A percentile compares a stretch with the other conserved stretches of the same genome.
Evolutionary conservation across 768 basidiomycete genomes (phyloP).

Genomic region (Suillus subaureus): DNA sequence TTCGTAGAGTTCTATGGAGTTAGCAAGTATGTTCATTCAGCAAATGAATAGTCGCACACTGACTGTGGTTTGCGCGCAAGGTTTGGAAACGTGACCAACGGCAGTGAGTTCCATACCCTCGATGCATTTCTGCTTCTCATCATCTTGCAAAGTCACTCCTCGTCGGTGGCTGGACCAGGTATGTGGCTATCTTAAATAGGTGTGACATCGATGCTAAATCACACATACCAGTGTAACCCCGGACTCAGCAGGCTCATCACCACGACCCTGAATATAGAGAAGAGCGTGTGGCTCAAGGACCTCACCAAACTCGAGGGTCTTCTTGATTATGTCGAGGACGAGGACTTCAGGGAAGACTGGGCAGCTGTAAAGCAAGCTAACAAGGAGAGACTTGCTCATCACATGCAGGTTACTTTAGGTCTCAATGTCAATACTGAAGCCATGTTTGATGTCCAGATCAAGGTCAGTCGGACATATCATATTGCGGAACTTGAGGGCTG

Average conservation of each 20-base stretch:
- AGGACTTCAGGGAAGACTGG: constrained; percentile 79
- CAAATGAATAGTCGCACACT: constrained; percentile 5
- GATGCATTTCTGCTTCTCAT: background rate
- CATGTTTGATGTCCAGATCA: constrained; percentile 92
- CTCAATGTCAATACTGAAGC: constrained; percentile 72
- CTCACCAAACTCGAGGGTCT: constrained; percentile 78
- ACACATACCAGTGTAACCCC: constrained; percentile 75
- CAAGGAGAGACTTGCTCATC: constrained; percentile 83
- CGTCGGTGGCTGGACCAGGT: constrained; percentile 91
- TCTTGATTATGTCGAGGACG: constrained; percentile 69
- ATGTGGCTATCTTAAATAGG: constrained; percentile 6
- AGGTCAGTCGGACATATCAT: constrained; percentile 41
- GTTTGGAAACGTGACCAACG: constrained; percentile 92
- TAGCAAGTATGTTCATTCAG: constrained; percentile 56
- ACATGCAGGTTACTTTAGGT: constrained; percentile 73
- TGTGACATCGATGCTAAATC: constrained; percentile 11
- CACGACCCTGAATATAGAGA: constrained; percentile 72
- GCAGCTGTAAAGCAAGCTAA: constrained; percentile 84
- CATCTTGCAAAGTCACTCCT: constrained; percentile 65
- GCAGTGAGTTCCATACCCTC: constrained; percentile 55
- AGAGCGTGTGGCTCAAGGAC: constrained; percentile 84
- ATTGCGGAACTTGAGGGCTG: background rate
- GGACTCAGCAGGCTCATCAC: constrained; percentile 84
- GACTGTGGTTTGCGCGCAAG: constrained; percentile 34
- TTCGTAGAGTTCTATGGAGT: constrained; percentile 92